These are phyloP conservation scores for Phaffomyces antillensis DNA, from an alignment of 805 yeast species.

Conservation along the genomic window DNA sequence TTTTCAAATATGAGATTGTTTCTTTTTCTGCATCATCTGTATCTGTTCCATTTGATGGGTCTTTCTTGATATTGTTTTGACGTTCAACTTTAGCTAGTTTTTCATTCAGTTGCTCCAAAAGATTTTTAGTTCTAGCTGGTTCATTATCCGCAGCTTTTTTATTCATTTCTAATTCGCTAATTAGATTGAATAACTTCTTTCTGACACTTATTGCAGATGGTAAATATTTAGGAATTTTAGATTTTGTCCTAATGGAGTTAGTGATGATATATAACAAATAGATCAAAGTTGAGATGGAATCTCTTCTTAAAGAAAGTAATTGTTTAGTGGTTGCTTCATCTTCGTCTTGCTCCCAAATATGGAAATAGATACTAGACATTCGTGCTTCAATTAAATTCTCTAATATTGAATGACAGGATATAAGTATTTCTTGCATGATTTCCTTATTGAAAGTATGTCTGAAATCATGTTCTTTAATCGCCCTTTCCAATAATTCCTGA, in stretches of 20 bases:
- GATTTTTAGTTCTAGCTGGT: neutral
- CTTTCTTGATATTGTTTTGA: neutral
- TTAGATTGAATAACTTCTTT: slow-evolving; percentile 34
- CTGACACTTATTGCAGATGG: slow-evolving; percentile 39
- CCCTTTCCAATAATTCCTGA: slow-evolving; percentile 28
- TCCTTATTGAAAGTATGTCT: slow-evolving; percentile 28
- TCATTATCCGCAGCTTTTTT: slow-evolving; percentile 1
- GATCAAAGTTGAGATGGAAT: slow-evolving; percentile 39
- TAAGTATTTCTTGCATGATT: slow-evolving; percentile 28
- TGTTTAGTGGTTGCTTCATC: slow-evolving; percentile 31
- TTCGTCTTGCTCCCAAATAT: slow-evolving; percentile 36
- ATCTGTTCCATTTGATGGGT: neutral
- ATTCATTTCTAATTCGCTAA: slow-evolving; percentile 25
- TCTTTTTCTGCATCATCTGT: slow-evolving; percentile 5
- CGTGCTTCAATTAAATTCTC: slow-evolving; percentile 42
- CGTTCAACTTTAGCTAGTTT: slow-evolving; percentile 8
- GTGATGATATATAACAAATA: slow-evolving; percentile 36
- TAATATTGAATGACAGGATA: slow-evolving; percentile 31
- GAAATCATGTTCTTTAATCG: slow-evolving; percentile 31
- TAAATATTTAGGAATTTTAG: slow-evolving; percentile 34
- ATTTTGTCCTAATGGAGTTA: slow-evolving; percentile 33
- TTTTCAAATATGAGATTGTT: slow-evolving; percentile 17
- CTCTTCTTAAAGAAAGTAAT: slow-evolving; percentile 37
- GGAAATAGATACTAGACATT: slow-evolving; percentile 40
- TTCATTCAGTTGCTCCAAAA: slow-evolving; percentile 7